Evolutionary conservation across 2,329 filamentous ascomycete genomes (phyloP), one percentile per base, ranked within the genome.

Genomic region (Trichoderma brevicompactum): DNA sequence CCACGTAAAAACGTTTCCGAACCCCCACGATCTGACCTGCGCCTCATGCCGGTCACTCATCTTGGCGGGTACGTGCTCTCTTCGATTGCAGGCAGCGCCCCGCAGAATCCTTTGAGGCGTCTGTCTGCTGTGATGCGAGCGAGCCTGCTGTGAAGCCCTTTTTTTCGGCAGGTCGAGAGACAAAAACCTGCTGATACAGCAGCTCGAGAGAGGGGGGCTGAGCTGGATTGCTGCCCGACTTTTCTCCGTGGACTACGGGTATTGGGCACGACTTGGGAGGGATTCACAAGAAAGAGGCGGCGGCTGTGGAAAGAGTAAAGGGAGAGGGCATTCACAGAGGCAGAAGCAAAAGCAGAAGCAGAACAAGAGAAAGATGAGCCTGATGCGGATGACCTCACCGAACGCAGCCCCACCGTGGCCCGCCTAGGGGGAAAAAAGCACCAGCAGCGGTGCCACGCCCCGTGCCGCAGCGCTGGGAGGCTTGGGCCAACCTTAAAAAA

Each of bases 1-100:
- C 89, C 89, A 92, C 2, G 88, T 91, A 69, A 91, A 91, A 72
- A 91, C 88, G 56, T 87, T 81, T 2, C 74, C 70, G 73, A 92
- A 92, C 1, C 89, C 89, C 89, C 89, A 92, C 1, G 84, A 85
- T 41, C 81, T 81, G 32, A 92, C 89, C 72, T 90, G 79, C 56
- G 79, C 77, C 74, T 92, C 89, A 43, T 72, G 70, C 43, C 72
- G 67, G 28, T 67, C 71, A 32, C 65, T 70, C 76, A 77, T 77
- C 43, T 49, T 62, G 56, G 49, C 44, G 36, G 32, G n/a, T 43
- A 54, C 43, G 53, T 52, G 54, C 23, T 59, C 23, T 41, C 36
- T 50, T 15, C 34, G 62, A 49, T 58, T 32, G 63, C 53, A 56
- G 43, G 50, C 50, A 12, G 41, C 46, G 59, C 59, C 48, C 59